Base-by-base conservation (phyloP, 495 filamentous ascomycete species). In the Aspergillus egyptiacus region DNA sequence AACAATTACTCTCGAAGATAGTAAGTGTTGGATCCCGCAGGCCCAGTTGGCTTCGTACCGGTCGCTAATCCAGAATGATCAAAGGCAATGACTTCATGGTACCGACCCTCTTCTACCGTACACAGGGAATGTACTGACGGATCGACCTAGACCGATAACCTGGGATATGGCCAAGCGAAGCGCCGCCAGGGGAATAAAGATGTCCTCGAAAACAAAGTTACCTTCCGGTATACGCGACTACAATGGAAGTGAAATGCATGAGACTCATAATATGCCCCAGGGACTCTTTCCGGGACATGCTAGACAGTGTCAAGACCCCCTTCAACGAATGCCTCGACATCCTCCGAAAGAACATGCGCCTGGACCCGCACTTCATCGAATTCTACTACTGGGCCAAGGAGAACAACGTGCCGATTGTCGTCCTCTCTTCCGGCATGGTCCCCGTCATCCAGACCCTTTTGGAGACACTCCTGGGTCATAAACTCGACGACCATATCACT, bases 1-100 rank as follows among this genome's bases (percentile, higher is more conserved):
- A 44, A 96, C 93, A 25, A 93, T 97, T 58, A 96, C 91, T 24
- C 71, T 86, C 48, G 78, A 86, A 56, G 89, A 96, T 70, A 91
- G 82, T 82, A 56, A 64, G 80, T 71, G n/a, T n/a, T n/a, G n/a
- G n/a, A n/a, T 24, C 28, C 24, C 25, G 15, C 5, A 8, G 2
- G 15, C 14, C 0, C 6, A 19, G 23, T 24, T 17, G 22, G 2
- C 6, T 10, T 27, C 15, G 25, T 36, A 33, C 18, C 17, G 27
- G 9, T n/a, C 8, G 60, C 59, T 65, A 49, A 68, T 46, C n/a
- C 15, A 32, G 15, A 5, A 42, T n/a, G 2, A 46, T 17, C 48
- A 10, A 39, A 84, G 81, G 84, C 79, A 96, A 97, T 75, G 90
- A 96, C 73, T 93, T 76, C 68, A 75, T 96, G 71, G 82, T 83